Conservation (phyloP, 345 rosid genomes). For the Xanthoceras sorbifolium region DNA sequence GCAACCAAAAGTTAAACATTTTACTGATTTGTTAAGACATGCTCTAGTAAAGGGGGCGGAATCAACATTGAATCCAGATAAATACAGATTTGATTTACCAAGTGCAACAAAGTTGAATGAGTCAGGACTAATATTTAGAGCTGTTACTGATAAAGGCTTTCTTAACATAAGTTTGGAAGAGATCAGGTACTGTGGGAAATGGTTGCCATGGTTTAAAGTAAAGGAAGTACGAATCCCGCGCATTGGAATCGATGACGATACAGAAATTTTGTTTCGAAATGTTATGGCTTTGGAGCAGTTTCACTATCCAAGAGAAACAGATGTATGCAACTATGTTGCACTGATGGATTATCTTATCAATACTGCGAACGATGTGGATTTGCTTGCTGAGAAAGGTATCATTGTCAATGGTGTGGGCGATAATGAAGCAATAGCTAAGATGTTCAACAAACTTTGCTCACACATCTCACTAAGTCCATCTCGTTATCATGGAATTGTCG, state of each 20-base stretch:
- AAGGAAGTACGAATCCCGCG: background rate
- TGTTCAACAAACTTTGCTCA: no score
- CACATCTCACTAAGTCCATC: no score
- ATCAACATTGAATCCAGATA: no score
- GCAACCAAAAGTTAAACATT: no score
- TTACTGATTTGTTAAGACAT: no score
- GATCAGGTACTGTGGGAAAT: background rate
- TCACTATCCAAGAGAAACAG: background rate
- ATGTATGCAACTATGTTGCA: background rate
- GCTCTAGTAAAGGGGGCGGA: no score
- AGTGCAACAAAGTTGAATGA: no score
- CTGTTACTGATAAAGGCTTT: background rate
- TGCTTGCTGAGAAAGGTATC: background rate
- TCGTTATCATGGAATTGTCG: no score
- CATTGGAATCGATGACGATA: background rate
- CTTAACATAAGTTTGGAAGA: background rate
- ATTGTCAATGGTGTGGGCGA: background rate
- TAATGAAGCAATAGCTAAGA: background rate
- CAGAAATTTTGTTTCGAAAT: background rate
- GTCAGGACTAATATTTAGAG: no score
- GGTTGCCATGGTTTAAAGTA: background rate
- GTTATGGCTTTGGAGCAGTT: background rate
- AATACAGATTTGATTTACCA: no score
- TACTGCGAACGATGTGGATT: background rate
- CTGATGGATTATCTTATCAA: background rate